Percentiles rank a stretch among this genome's conserved stretches.
These are phyloP conservation scores for Botryotinia narcissicola DNA, from an alignment of 2,329 filamentous ascomycete genomes.

Conservation along the genomic window DNA sequence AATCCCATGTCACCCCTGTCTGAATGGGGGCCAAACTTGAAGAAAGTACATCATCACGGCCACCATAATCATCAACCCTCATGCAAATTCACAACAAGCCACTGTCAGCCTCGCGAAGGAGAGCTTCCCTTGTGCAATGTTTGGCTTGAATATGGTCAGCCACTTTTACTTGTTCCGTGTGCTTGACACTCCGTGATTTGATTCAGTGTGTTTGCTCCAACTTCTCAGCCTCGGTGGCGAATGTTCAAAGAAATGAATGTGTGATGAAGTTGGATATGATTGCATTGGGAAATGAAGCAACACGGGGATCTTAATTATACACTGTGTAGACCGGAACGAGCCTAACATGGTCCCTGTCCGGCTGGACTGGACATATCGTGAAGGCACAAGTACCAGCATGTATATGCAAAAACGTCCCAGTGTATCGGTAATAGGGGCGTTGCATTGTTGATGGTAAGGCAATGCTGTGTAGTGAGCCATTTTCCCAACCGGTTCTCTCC, in stretches of 20 bases:
- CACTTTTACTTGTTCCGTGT: neutral
- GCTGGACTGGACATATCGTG: neutral
- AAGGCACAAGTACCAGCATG: neutral
- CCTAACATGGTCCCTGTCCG: constrained; percentile 2
- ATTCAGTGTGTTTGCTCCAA: neutral
- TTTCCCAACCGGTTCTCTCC: neutral
- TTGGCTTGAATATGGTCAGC: neutral
- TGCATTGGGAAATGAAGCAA: neutral
- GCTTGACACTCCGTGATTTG: neutral
- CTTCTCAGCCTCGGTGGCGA: neutral
- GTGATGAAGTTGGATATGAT: neutral
- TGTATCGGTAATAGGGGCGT: neutral
- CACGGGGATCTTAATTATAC: neutral
- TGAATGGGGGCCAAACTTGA: constrained; percentile 14
- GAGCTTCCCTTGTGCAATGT: neutral
- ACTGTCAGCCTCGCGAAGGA: constrained; percentile 17
- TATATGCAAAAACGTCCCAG: neutral
- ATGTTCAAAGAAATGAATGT: neutral
- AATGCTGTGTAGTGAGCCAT: neutral
- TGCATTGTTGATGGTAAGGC: neutral
- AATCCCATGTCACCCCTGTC: neutral
- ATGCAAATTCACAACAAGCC: constrained; percentile 5
- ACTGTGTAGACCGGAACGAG: neutral
- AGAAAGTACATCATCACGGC: neutral
- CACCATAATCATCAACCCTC: neutral